Evolutionary conservation across 345 rosid genomes (phyloP).

Genomic region (Gynandropsis gynandra): DNA sequence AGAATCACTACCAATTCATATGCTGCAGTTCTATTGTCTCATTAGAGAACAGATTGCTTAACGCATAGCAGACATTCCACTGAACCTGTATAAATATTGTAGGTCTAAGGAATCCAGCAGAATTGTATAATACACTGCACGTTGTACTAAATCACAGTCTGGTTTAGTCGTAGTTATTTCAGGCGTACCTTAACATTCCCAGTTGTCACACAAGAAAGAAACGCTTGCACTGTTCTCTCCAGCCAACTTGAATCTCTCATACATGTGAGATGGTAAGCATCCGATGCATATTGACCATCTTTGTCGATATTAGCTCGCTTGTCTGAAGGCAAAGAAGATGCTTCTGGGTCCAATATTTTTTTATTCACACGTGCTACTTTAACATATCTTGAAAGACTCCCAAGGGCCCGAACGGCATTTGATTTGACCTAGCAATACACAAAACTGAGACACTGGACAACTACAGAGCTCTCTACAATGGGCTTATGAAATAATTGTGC

Average conservation of each 20-base stretch:
- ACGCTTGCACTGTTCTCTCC: constrained; percentile 77
- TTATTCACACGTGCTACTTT: constrained; percentile 31
- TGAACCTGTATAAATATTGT: constrained; percentile 57
- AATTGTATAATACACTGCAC: background rate
- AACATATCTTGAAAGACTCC: constrained; percentile 64
- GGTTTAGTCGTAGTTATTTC: constrained; percentile 6
- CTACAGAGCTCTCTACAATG: too few species aligned
- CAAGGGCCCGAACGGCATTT: constrained; percentile 91
- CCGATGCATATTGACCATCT: constrained; percentile 20
- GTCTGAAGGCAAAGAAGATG: constrained; percentile 19
- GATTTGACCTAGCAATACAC: constrained; percentile 47
- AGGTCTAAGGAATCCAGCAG: constrained; percentile 11
- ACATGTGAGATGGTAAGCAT: constrained; percentile 26
- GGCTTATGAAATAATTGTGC: too few species aligned
- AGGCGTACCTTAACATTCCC: constrained; percentile 86
- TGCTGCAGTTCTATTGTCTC: constrained; percentile 67
- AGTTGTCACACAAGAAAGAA: constrained; percentile 90
- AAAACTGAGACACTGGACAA: constrained; percentile 3
- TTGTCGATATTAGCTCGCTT: too few species aligned
- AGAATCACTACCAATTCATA: constrained; percentile 65
- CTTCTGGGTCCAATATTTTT: constrained; percentile 19
- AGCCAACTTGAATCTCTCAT: constrained; percentile 37
- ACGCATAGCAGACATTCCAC: constrained; percentile 94
- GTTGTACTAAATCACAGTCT: constrained; percentile 6
- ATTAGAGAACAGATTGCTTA: constrained; percentile 76